phyloP scores from a whole-genome alignment of 352 stramenopile genomes.

The Pythium grandisporangium region DNA sequence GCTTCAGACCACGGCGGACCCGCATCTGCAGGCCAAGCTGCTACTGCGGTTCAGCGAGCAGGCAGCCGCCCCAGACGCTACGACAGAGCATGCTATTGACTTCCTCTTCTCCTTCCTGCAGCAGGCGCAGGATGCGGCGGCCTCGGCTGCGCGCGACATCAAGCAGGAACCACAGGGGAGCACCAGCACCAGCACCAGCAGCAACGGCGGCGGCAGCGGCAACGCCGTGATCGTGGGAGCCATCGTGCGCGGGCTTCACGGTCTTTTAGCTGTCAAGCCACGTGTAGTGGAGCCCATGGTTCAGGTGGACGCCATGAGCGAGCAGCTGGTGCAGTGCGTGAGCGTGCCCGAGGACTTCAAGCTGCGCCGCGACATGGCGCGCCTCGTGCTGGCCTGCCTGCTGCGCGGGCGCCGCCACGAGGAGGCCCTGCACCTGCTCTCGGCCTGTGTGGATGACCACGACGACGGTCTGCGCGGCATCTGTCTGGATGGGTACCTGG shows the following conservation, averaged over 20 bases:
- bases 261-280: conserved; percentile 46
- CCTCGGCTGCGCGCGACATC: conserved; percentile 2
- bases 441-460: conserved; percentile 42
- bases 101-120: conserved; percentile 78
- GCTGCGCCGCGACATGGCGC: conserved; percentile 61
- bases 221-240: conserved; percentile 48
- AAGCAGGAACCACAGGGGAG: too few relatives aligned
- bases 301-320: conserved; percentile 65
- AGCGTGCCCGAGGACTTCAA: conserved; percentile 70
- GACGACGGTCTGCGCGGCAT: conserved; percentile 43
- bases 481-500: conserved; percentile 45
- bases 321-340: conserved; percentile 72
- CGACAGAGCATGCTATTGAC: conserved; percentile 56
- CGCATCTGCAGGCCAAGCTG: conserved; percentile 55
- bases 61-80: conserved; percentile 29
- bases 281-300: conserved; percentile 73
- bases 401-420: conserved; percentile 25
- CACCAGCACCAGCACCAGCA: conserved; percentile 12
- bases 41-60: conserved; percentile 42
- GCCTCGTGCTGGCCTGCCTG: conserved; percentile 65
- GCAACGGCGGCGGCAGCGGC: conserved; percentile 9
- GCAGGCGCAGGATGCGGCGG: conserved; percentile 28
- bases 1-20: conserved; percentile 27
- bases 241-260: conserved; percentile 51
- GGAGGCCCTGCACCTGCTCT: conserved; percentile 31